A percentile compares a stretch with the other conserved stretches of the same genome.
Evolutionary conservation across 805 yeast genomes (phyloP).

Genomic region (Teunomyces kruisii): DNA sequence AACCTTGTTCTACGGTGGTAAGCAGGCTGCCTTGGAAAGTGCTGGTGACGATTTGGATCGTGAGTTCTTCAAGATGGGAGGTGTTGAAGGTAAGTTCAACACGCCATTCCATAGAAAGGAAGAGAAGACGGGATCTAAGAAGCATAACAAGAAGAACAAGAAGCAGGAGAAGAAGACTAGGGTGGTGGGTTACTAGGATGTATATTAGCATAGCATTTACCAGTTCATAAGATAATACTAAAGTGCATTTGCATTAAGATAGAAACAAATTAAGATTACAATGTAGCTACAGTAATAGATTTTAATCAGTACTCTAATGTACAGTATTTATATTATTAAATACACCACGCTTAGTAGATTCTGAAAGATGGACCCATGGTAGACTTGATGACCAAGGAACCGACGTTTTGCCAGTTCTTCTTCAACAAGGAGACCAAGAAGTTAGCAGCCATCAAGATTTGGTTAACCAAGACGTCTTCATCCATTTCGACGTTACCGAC

Average conservation of each 20-base stretch:
- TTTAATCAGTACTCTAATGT: not conserved
- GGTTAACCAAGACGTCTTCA: slow-evolving; percentile 93
- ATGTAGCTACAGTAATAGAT: not conserved
- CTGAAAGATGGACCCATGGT: slow-evolving; percentile 99
- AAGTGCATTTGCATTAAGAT: not conserved
- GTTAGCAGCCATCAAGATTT: slow-evolving; percentile 98
- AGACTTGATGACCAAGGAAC: slow-evolving; percentile 97
- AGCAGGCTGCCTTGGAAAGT: slow-evolving; percentile 73
- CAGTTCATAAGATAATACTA: not conserved
- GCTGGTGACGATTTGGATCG: slow-evolving; percentile 82
- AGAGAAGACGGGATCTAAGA: slow-evolving; percentile 39
- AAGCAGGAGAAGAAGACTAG: slow-evolving; percentile 52
- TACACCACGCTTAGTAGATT: slow-evolving; percentile 71
- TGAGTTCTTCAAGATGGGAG: slow-evolving; percentile 76
- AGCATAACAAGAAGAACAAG: slow-evolving; percentile 77
- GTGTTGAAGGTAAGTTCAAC: slow-evolving; percentile 59
- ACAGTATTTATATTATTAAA: slow-evolving; percentile 9
- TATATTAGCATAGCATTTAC: not conserved
- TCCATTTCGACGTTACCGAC: slow-evolving; percentile 99
- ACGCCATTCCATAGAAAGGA: slow-evolving; percentile 70
- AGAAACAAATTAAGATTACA: not conserved
- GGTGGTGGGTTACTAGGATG: slow-evolving; percentile 9
- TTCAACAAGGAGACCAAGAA: slow-evolving; percentile 97
- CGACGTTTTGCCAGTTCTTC: slow-evolving; percentile 99
- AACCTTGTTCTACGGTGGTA: slow-evolving; percentile 71